These are phyloP conservation scores for Gymnopilus dilepis DNA, from an alignment of 768 basidiomycete species.

Conservation along the genomic window DNA sequence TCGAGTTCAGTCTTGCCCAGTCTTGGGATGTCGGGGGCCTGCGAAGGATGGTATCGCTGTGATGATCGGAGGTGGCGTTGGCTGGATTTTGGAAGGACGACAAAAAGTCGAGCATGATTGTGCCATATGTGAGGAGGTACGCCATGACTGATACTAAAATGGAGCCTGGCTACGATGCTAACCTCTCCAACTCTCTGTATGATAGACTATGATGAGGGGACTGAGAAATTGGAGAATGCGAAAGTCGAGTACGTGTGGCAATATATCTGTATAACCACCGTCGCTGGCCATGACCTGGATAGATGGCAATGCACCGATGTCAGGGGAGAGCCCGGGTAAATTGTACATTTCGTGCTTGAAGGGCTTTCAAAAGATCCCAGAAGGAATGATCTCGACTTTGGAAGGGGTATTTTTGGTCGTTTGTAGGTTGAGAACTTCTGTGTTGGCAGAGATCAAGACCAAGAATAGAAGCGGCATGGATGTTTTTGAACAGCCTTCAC, in stretches of 20 bases:
- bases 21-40: background rate
- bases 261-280: background rate
- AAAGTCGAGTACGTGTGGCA: background rate
- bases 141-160: background rate
- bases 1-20: slow-evolving; percentile 20
- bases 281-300: background rate
- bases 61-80: background rate
- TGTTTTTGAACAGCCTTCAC: background rate
- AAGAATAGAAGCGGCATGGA: background rate
- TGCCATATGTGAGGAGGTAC: background rate
- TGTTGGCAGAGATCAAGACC: background rate
- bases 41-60: background rate
- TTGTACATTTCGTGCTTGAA: background rate
- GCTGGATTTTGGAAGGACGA: background rate
- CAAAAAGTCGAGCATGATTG: background rate
- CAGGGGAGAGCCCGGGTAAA: background rate
- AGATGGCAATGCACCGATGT: background rate
- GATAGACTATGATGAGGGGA: background rate
- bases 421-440: background rate
- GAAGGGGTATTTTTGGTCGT: background rate
- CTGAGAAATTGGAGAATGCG: background rate
- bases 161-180: background rate
- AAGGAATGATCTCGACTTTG: background rate
- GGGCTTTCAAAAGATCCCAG: background rate
- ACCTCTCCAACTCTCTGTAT: background rate